Conservation (phyloP, 108 stramenopile genomes). For the Schizochytrium sp. region DNA sequence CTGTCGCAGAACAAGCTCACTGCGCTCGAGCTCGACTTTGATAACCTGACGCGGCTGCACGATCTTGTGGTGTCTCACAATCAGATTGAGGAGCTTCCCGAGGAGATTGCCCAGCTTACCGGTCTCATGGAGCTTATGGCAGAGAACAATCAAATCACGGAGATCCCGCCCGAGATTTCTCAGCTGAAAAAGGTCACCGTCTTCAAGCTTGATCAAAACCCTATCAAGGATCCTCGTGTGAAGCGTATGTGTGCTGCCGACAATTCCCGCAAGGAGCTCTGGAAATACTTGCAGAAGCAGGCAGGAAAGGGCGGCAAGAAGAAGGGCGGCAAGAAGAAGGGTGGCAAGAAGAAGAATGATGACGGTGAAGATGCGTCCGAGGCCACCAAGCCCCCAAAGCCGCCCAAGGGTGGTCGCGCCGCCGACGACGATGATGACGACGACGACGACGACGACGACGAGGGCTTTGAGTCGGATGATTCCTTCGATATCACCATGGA, state of each 20-base stretch:
- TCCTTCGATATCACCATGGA: conserved; percentile 16
- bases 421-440: background rate
- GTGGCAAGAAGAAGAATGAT: background rate
- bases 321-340: background rate
- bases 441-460: background rate
- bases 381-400: no score
- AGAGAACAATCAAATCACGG: background rate
- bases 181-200: conserved; percentile 1
- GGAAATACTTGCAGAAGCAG: conserved; percentile 11
- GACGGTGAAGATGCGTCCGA: background rate
- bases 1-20: conserved; percentile 3
- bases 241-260: background rate
- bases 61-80: background rate
- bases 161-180: background rate
- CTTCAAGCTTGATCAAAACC: background rate
- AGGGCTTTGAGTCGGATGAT: background rate
- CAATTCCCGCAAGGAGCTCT: background rate
- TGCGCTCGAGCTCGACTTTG: background rate
- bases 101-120: background rate
- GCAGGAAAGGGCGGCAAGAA: conserved; percentile 8
- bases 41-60: background rate
- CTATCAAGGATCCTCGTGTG: background rate
- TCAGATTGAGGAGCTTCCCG: background rate
- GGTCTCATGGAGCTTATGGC: background rate
- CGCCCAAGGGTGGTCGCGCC: background rate